These are phyloP conservation scores for carrot (Daucus carota) DNA, from an alignment of 129 eudicot genomes.

Conservation along the genomic window DNA sequence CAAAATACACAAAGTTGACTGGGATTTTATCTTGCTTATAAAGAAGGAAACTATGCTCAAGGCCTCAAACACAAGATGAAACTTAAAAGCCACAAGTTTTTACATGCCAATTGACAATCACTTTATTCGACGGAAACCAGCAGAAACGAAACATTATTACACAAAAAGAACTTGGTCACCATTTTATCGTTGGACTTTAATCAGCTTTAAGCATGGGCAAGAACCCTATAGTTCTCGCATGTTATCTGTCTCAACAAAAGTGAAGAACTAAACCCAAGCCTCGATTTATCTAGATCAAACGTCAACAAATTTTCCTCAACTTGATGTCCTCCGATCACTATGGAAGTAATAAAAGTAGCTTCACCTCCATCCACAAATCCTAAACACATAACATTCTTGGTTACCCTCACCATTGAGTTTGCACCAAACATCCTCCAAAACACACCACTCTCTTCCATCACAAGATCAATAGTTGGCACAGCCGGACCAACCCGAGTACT, in stretches of 20 bases:
- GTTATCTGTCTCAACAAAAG: neutral
- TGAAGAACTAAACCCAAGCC: conserved; percentile 10
- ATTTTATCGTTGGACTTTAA: too few relatives aligned
- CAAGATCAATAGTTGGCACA: conserved; percentile 3
- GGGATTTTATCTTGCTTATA: too few relatives aligned
- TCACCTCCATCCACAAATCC: conserved; percentile 13
- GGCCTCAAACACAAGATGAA: too few relatives aligned
- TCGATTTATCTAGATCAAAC: neutral
- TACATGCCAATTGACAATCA: too few relatives aligned
- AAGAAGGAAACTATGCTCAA: too few relatives aligned
- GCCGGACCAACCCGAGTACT: neutral
- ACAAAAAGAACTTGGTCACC: neutral
- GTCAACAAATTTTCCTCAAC: neutral
- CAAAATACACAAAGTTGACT: too few relatives aligned
- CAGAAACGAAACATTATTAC: too few relatives aligned
- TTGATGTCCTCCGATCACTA: conserved; percentile 12
- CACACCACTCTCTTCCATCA: neutral
- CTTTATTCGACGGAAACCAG: too few relatives aligned
- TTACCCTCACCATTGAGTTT: conserved; percentile 6
- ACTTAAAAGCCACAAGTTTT: too few relatives aligned
- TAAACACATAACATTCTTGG: neutral
- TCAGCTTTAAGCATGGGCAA: neutral
- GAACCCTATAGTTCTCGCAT: neutral
- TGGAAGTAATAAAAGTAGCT: neutral
- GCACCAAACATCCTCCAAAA: neutral